Conservation (phyloP, 139 green algal genomes). For the Zygnema cylindricum region DNA sequence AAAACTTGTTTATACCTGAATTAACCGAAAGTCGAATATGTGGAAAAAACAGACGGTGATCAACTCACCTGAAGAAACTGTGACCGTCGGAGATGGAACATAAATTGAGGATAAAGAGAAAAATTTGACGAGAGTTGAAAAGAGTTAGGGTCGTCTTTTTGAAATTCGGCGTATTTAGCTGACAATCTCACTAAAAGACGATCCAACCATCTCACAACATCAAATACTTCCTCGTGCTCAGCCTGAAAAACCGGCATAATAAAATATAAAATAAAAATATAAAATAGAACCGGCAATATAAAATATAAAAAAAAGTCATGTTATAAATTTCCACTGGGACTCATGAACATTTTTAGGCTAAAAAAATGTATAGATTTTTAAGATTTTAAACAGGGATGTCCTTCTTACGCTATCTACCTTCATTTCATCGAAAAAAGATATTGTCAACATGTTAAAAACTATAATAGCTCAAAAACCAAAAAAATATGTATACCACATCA, state of each 20-base stretch:
- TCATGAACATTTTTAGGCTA: too few relatives aligned
- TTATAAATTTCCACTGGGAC: too few relatives aligned
- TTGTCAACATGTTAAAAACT: too few relatives aligned
- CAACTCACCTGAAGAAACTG: constrained; percentile 63
- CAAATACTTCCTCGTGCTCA: constrained; percentile 65
- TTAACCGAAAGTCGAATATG: too few relatives aligned
- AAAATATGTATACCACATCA: too few relatives aligned
- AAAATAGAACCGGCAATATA: neutral
- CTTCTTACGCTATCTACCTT: too few relatives aligned
- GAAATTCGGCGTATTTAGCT: constrained; percentile 67
- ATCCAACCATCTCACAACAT: constrained; percentile 73
- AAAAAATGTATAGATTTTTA: too few relatives aligned
- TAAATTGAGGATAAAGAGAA: constrained; percentile 69
- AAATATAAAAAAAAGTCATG: constrained; percentile 33
- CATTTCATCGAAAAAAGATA: too few relatives aligned
- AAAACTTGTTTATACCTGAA: too few relatives aligned
- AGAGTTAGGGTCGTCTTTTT: constrained; percentile 62
- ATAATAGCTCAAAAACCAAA: too few relatives aligned
- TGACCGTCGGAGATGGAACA: constrained; percentile 75
- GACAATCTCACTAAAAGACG: constrained; percentile 66
- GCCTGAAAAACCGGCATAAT: constrained; percentile 21
- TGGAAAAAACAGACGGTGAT: neutral
- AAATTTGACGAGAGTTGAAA: constrained; percentile 69
- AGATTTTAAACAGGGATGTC: too few relatives aligned
- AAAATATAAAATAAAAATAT: neutral